These are phyloP conservation scores for Penicillium sp. DNA, from an alignment of 2,329 filamentous ascomycete genomes.

Conservation along the genomic window DNA sequence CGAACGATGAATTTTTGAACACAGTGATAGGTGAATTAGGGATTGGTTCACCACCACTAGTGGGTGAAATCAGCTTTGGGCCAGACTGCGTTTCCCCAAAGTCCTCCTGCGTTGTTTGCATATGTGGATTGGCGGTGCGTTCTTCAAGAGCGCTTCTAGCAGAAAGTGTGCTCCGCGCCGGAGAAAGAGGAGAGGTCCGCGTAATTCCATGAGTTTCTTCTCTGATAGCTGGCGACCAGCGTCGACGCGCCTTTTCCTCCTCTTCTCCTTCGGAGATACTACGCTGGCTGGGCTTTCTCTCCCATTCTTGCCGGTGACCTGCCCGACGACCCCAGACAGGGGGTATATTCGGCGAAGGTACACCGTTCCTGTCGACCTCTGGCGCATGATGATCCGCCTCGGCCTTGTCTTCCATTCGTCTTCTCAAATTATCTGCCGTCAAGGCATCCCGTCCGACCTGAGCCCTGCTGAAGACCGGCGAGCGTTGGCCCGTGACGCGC, in stretches of 20 bases:
- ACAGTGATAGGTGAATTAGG: constrained; percentile 41
- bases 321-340: constrained; percentile 38
- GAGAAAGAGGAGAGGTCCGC: constrained; percentile 33
- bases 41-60: constrained; percentile 29
- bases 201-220: constrained; percentile 30
- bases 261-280: constrained; percentile 20
- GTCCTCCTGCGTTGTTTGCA: constrained; percentile 8
- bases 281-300: constrained; percentile 31
- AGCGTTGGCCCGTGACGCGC: constrained; percentile 38
- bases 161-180: constrained; percentile 25
- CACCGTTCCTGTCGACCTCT: constrained; percentile 26
- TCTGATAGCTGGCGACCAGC: constrained; percentile 19
- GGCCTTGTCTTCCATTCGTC: constrained; percentile 31
- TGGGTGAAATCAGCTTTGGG: constrained; percentile 15
- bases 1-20: constrained; percentile 34
- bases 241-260: constrained; percentile 5
- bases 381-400: constrained; percentile 11
- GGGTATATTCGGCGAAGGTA: constrained; percentile 39
- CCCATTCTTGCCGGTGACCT: constrained; percentile 34
- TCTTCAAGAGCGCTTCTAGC: constrained; percentile 22
- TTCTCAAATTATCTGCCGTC: constrained; percentile 39
- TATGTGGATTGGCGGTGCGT: constrained; percentile 21
- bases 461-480: constrained; percentile 42
- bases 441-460: constrained; percentile 31
- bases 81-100: constrained; percentile 9